phyloP scores from a whole-genome alignment of 371 early-diverging fungal genomes.

The Aphelidium insulamus region DNA sequence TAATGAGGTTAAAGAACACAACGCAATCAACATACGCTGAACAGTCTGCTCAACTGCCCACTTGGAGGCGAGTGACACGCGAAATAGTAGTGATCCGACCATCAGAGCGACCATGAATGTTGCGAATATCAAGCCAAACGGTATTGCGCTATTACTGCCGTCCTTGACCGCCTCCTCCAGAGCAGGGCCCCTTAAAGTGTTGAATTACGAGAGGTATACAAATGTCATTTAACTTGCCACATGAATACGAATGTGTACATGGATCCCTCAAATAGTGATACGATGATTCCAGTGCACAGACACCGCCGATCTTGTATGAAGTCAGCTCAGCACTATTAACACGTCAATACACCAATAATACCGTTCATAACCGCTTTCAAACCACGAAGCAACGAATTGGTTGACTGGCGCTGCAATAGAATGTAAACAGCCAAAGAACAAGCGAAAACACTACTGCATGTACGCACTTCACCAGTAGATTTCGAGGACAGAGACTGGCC shows the following conservation, averaged over 20 bases:
- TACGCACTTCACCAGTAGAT: constrained; percentile 6
- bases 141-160: constrained; percentile 3
- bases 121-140: constrained; percentile 18
- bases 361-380: constrained; percentile 11
- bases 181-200: no score
- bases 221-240: no score
- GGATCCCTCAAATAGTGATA: constrained; percentile 46
- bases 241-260: constrained; percentile 72
- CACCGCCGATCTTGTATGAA: constrained; percentile 27
- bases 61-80: not conserved
- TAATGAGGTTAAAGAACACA: no score
- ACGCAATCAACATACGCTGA: not conserved
- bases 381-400: constrained; percentile 4
- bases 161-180: no score
- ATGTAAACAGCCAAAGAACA: not conserved
- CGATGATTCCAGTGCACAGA: constrained; percentile 47
- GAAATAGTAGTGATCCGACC: constrained; percentile 12
- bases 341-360: constrained; percentile 1
- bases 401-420: constrained; percentile 2
- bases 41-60: not conserved
- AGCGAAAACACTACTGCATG: not conserved
- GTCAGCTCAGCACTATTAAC: not conserved
- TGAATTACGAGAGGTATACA: no score
- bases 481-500: constrained; percentile 28
- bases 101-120: constrained; percentile 19